A percentile compares a stretch with the other conserved stretches of the same genome.
phyloP scores from a whole-genome alignment of 148 eudicot species.

The Vaccinium vitisidaea region DNA sequence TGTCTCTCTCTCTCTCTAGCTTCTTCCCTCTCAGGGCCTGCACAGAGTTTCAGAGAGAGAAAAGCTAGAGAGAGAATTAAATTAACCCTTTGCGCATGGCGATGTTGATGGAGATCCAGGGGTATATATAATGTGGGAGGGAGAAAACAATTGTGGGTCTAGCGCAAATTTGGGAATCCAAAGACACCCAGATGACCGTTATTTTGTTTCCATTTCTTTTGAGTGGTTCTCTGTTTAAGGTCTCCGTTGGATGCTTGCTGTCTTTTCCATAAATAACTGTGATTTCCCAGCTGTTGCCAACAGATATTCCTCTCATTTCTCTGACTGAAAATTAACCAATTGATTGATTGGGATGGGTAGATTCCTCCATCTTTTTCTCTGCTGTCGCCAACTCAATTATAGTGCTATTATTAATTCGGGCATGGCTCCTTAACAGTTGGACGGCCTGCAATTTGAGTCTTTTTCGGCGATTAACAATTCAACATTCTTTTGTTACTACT shows the following conservation, averaged over 20 bases:
- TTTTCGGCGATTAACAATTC: too few relatives aligned
- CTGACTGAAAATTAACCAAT: not conserved
- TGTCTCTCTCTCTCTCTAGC: constrained; percentile 7
- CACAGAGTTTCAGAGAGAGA: constrained; percentile 10
- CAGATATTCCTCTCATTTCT: not conserved
- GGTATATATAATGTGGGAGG: not conserved
- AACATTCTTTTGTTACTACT: too few relatives aligned
- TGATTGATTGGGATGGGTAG: not conserved
- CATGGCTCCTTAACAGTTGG: too few relatives aligned
- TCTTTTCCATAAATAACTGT: not conserved
- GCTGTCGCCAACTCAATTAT: constrained; percentile 3
- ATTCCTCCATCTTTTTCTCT: not conserved
- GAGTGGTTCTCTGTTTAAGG: not conserved
- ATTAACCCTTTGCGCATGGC: not conserved
- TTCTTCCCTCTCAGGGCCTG: not conserved
- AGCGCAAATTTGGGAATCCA: not conserved
- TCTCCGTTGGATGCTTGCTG: not conserved
- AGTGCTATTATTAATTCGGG: not conserved
- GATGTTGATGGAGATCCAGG: not conserved
- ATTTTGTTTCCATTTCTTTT: not conserved
- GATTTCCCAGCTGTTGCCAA: constrained; percentile 4
- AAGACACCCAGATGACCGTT: not conserved
- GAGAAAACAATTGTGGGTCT: not conserved
- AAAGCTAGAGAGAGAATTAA: constrained; percentile 8
- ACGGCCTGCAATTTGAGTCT: too few relatives aligned